These are phyloP conservation scores for Stentor roeselii DNA, from an alignment of 73 alveolate species.

Conservation along the genomic window DNA sequence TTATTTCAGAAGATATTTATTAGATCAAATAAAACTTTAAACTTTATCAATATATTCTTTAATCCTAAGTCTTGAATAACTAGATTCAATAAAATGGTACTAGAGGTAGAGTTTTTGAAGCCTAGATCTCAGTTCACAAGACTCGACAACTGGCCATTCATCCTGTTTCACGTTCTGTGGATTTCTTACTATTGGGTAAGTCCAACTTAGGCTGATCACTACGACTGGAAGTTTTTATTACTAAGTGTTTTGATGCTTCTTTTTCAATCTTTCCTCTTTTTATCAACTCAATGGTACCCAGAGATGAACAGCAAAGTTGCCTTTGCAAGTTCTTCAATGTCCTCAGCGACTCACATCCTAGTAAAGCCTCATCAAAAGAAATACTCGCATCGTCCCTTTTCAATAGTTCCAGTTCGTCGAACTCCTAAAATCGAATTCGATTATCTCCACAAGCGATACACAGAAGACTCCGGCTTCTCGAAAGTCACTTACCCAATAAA, in stretches of 20 bases:
- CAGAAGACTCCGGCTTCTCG: conserved; percentile 50
- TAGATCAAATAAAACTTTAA: too few species aligned
- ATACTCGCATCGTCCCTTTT: conserved; percentile 6
- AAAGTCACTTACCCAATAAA: conserved; percentile 57
- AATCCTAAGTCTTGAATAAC: too few species aligned
- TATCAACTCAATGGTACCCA: neutral
- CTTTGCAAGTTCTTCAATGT: neutral
- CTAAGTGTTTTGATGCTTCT: neutral
- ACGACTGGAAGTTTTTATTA: neutral
- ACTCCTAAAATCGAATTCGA: conserved; percentile 34
- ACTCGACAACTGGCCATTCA: neutral
- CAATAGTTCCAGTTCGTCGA: conserved; percentile 1
- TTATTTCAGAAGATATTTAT: too few species aligned
- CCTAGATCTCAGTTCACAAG: neutral
- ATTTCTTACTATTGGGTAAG: neutral
- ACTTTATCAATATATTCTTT: too few species aligned
- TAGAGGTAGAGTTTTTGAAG: neutral
- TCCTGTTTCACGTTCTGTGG: neutral
- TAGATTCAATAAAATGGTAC: neutral
- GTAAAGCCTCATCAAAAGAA: neutral
- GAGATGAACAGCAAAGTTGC: neutral
- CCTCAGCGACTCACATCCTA: neutral
- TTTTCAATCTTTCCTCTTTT: neutral
- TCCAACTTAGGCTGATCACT: neutral
- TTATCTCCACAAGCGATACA: conserved; percentile 60